These are phyloP conservation scores for Calocybe indica DNA, from an alignment of 768 basidiomycete genomes.

Conservation along the genomic window DNA sequence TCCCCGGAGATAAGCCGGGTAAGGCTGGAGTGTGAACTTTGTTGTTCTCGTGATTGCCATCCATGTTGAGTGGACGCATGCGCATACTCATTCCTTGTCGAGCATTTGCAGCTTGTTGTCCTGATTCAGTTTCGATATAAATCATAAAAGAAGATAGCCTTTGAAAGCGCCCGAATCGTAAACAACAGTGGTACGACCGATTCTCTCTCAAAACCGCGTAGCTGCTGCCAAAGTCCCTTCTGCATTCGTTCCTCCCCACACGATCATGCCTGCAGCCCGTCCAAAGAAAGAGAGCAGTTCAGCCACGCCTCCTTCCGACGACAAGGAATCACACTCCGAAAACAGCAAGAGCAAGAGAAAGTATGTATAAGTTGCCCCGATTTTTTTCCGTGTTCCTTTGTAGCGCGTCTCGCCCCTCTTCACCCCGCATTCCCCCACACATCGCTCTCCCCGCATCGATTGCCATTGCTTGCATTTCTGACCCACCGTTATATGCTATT, in stretches of 20 bases:
- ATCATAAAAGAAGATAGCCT: slow-evolving; percentile 30
- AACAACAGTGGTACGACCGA: slow-evolving; percentile 28
- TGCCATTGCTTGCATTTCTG: slow-evolving; percentile 14
- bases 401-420: slow-evolving; percentile 24
- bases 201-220: no score
- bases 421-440: slow-evolving; percentile 36
- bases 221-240: slow-evolving; percentile 10
- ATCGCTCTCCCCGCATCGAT: slow-evolving; percentile 22
- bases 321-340: slow-evolving; percentile 56
- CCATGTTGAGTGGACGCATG: slow-evolving; percentile 23
- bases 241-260: slow-evolving; percentile 24
- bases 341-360: slow-evolving; percentile 76
- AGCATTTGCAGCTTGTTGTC: slow-evolving; percentile 24
- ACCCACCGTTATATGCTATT: slow-evolving; percentile 21
- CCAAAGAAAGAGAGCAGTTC: slow-evolving; percentile 62
- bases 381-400: slow-evolving; percentile 46
- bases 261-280: slow-evolving; percentile 59
- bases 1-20: slow-evolving; percentile 38
- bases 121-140: slow-evolving; percentile 32
- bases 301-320: slow-evolving; percentile 62
- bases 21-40: slow-evolving; percentile 22
- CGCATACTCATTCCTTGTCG: slow-evolving; percentile 13
- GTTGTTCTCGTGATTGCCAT: slow-evolving; percentile 33
- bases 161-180: slow-evolving; percentile 32
- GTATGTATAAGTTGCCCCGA: slow-evolving; percentile 54